Base-by-base conservation (phyloP, 2,329 filamentous ascomycete species). In the Aspergillus terreus region DNA sequence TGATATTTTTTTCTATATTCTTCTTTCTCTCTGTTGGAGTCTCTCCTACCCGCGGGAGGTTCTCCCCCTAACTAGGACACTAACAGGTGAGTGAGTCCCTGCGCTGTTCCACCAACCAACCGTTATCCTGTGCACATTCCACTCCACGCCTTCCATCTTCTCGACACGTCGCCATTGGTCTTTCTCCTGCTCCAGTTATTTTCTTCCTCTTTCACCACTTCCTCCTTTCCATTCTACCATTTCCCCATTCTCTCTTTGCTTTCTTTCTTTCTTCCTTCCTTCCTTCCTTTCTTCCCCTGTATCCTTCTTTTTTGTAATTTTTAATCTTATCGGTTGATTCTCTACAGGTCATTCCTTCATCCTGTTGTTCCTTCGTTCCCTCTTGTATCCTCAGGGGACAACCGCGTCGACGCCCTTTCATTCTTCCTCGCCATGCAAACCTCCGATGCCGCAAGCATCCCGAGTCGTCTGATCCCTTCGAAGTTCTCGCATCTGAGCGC, bases 371-470 rank as follows among this genome's bases (percentile, higher is more conserved):
- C 40, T 42, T 42, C 44, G 49, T 51, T 44, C 19, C 35, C 41
- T 50, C 54, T 47, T 38, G 35, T 6, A 75, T 79, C 80, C 74
- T 77, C 83, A 77, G 84, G 87, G 88, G 89, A 92, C 88, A 87
- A 80, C 73, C 83, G 89, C 79, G 85, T 90, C 86, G 89, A 44
- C 41, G 45, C 56, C 48, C 51, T 49, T 49, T 53, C 46, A 19
- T 36, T 23, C 35, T 46, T 51, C 54, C 84, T 92, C 78, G 85
- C 84, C 76, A 96, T 96, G 92, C 92, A 76, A 95, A 83, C 88
- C 89, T 75, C 84, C 62, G 72, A 90, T 74, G 85, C 88, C 65
- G 79, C 80, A 61, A 78, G 81, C 61, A 79, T 82, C 59, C 80
- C 78, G 61, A 81, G 77, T 68, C 88, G 83, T 76, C 87, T 87